Evolutionary conservation across 208 protist genomes (phyloP), one percentile per base, ranked within the genome.

Genomic region (Polymyxa betae): DNA sequence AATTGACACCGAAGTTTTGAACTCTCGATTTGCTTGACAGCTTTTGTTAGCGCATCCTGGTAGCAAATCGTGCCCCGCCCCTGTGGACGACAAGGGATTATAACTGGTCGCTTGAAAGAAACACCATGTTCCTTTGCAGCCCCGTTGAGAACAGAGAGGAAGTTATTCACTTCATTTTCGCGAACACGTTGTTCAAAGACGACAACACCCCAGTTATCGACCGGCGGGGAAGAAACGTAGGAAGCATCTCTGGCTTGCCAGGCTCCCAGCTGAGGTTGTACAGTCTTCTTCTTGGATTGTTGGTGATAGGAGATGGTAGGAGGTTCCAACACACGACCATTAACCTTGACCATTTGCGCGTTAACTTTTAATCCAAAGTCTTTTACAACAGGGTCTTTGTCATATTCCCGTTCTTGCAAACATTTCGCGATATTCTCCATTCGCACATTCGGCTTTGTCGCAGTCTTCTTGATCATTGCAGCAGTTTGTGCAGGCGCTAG

Each of bases 381-480:
- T 32, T 16, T 29, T 66, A 66, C 20, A 32, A 29, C 54, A 29
- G 54, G 54, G 54, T 66, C 54, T 16, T 66, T 66, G 20, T 16
- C 20, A 29, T 66, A 66, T 16, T 29, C 29, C 20, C 54, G 54
- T 66, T 66, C 54, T 32, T 16, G 20, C 16, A 66, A 16, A 16
- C 20, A 16, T 29, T 66, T 66, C 20, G 16, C 29, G 54, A 66
- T 29, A 16, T 16, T 32, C 20, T 66, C 54, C 54, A 66, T 32
- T 32, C 54, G 54, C 20, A 66, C 29, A 29, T 66, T 66, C 54
- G 54, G 54, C 54, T 66, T 66, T 16, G 54, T 29, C 20, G 54
- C 54, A 16, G 54, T 66, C 54, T 66, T 66, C 54, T 66, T 66
- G 54, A 66, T 66, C 54, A 66, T 66, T 16, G 54, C 54, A 16